Base-by-base conservation (phyloP, 2,329 filamentous ascomycete species). In the Trichophyton rubrum region DNA sequence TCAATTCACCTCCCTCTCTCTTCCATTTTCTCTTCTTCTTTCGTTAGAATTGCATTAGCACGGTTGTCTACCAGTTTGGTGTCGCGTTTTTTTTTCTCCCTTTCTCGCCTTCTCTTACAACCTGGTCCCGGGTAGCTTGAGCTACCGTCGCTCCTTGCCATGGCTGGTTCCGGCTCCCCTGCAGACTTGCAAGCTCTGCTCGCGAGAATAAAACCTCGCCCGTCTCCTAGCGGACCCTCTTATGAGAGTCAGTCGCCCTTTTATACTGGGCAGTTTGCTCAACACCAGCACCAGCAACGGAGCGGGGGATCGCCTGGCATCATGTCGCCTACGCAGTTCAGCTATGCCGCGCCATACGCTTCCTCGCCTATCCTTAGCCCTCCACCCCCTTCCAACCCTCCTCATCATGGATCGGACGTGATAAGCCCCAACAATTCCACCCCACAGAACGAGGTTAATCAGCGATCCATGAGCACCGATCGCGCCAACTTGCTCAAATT, bases 401-500 rank as follows among this genome's bases (percentile, higher is more conserved):
- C 82, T 60, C 79, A 79, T 61, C 80, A 84, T 69, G 72, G 75
- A 45, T 83, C 82, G 61, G 79, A 80, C 63, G 75, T 85, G 66
- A 77, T 85, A 69, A 85, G 82, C 68, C 82, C 83, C 8, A 80
- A 78, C 63, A 70, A 73, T 62, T 64, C 74, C 57, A 78, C 79
- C 61, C 73, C 74, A 38, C 71, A 71, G 55, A 72, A 73, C 66
- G 70, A 75, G 67, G 63, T 75, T 74, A 71, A 74, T 71, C 64
- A 73, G 71, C 68, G 71, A 69, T 62, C 71, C 66, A 65, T 68
- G 51, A 77, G 75, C 62, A 70, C 73, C 57, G 77, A 79, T 61
- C 78, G 79, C 62, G 80, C 81, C 15, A 83, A 81, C 67, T 71
- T 88, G 65, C 77, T 88, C 62, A 86, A 82, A 67, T 72, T 88